phyloP scores from a whole-genome alignment of 2,329 filamentous ascomycete genomes.

The Calonectria montana region DNA sequence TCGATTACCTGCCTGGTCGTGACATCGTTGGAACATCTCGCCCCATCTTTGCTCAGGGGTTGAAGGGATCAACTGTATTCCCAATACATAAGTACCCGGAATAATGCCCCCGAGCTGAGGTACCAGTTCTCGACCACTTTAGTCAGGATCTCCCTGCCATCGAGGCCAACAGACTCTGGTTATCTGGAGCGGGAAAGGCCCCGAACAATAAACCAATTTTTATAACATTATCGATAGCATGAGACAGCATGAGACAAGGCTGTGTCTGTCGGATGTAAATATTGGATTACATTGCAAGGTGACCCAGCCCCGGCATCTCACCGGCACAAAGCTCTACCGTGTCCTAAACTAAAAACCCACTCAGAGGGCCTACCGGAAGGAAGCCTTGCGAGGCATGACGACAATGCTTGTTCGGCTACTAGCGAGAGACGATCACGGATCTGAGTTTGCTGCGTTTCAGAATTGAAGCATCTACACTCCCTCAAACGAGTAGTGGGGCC shows the following conservation, averaged over 20 bases:
- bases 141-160: constrained; percentile 5
- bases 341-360: constrained; percentile 16
- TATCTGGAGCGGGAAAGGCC: not conserved
- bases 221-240: not conserved
- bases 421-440: constrained; percentile 39
- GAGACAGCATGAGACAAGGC: constrained; percentile 22
- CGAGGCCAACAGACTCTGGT: not conserved
- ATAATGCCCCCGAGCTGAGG: constrained; percentile 3
- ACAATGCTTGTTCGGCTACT: constrained; percentile 21
- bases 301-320: not conserved
- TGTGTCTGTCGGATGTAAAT: constrained; percentile 19
- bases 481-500: constrained; percentile 31
- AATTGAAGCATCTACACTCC: constrained; percentile 32
- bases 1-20: constrained; percentile 5
- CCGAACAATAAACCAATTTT: not conserved
- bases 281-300: constrained; percentile 2
- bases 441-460: constrained; percentile 38
- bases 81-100: not conserved
- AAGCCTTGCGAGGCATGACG: constrained; percentile 33
- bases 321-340: constrained; percentile 6
- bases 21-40: constrained; percentile 8
- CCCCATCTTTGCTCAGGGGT: constrained; percentile 15
- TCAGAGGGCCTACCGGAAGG: constrained; percentile 12
- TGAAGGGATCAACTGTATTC: constrained; percentile 8
- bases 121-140: constrained; percentile 7